phyloP scores from a whole-genome alignment of 768 basidiomycete species.

The Mycena latifolia region DNA sequence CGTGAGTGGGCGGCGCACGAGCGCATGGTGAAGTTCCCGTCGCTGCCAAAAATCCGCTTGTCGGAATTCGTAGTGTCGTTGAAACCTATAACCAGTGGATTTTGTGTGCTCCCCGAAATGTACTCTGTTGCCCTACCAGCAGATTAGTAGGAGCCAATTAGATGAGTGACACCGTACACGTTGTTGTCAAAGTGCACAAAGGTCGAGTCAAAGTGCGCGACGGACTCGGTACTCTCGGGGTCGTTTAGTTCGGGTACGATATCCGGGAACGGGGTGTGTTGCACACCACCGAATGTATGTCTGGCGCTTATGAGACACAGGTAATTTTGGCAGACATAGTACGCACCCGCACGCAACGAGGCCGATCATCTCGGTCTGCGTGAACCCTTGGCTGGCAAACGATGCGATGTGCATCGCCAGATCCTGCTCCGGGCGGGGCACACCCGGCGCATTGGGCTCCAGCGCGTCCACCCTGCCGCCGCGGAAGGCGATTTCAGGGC shows the following conservation, averaged over 20 bases:
- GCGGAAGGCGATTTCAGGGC: conserved; percentile 28
- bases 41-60: conserved; percentile 38
- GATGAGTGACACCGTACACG: neutral
- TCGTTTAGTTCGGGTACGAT: too few species aligned
- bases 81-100: conserved; percentile 48
- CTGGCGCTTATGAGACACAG: too few species aligned
- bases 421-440: conserved; percentile 15
- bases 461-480: conserved; percentile 25
- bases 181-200: too few species aligned
- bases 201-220: too few species aligned
- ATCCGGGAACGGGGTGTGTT: too few species aligned
- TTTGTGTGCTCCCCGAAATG: conserved; percentile 49
- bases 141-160: too few species aligned
- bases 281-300: neutral
- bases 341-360: conserved; percentile 9
- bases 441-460: conserved; percentile 13
- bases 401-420: too few species aligned
- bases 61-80: conserved; percentile 53
- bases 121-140: conserved; percentile 48
- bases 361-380: too few species aligned
- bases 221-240: too few species aligned
- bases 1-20: conserved; percentile 20
- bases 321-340: too few species aligned
- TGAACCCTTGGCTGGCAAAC: too few species aligned
- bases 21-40: conserved; percentile 25